phyloP scores from a whole-genome alignment of 805 yeast genomes.

The Maudiozyma serrabonitensis region DNA sequence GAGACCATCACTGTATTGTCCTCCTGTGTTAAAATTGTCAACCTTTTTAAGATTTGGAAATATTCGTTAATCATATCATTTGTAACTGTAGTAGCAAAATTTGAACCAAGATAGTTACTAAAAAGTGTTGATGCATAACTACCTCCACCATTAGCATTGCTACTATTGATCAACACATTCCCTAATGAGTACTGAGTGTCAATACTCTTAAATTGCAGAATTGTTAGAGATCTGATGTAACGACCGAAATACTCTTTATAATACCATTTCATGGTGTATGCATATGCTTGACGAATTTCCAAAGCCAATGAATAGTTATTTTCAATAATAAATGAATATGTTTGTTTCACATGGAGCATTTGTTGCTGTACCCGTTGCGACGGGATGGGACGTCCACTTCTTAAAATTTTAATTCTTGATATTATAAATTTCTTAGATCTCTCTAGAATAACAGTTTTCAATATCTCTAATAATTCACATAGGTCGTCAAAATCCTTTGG shows the following conservation, averaged over 20 bases:
- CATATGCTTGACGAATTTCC: constrained; percentile 71
- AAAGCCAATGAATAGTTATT: constrained; percentile 54
- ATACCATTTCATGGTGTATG: constrained; percentile 90
- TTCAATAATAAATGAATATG: constrained; percentile 44
- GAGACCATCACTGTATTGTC: constrained; percentile 65
- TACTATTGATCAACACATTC: constrained; percentile 22
- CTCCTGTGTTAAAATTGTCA: constrained; percentile 44
- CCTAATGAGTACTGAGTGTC: constrained; percentile 54
- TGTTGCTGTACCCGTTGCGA: constrained; percentile 68
- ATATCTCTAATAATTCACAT: constrained; percentile 31
- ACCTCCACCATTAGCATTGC: background rate
- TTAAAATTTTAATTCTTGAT: constrained; percentile 51
- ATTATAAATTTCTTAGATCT: constrained; percentile 65
- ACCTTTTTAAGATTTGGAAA: constrained; percentile 47
- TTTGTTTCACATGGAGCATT: constrained; percentile 52
- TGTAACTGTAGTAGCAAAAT: constrained; percentile 8
- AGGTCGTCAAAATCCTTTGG: constrained; percentile 23
- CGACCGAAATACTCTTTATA: constrained; percentile 69
- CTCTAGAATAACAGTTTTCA: constrained; percentile 59
- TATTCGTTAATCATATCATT: constrained; percentile 41
- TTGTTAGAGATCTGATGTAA: constrained; percentile 63
- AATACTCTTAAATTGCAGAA: constrained; percentile 43
- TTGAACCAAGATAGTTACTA: constrained; percentile 18
- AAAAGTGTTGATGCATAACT: constrained; percentile 21
- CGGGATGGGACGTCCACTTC: constrained; percentile 50